Conservation (phyloP, 1,139 yeast genomes). For the Geotrichum bryndzae region DNA sequence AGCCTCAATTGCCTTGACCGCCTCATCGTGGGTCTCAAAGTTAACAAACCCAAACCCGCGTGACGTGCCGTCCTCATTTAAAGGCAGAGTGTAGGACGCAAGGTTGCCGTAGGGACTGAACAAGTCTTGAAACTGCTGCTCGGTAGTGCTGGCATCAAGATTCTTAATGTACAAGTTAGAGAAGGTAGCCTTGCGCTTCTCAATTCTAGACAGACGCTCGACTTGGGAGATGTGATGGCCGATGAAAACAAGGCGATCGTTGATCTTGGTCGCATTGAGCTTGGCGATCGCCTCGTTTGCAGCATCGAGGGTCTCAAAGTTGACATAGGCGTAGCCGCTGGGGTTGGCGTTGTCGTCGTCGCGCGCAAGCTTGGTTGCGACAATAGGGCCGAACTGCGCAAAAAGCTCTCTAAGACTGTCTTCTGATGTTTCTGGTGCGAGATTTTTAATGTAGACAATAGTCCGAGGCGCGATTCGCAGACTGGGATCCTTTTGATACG, state of each 20-base stretch:
- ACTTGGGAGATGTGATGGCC: slow-evolving; percentile 80
- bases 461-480: slow-evolving; percentile 51
- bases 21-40: slow-evolving; percentile 71
- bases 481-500: slow-evolving; percentile 89
- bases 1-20: slow-evolving; percentile 73
- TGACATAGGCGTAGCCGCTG: slow-evolving; percentile 89
- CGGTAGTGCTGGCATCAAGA: slow-evolving; percentile 42
- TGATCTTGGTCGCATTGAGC: slow-evolving; percentile 81
- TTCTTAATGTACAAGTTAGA: slow-evolving; percentile 86
- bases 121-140: slow-evolving; percentile 13
- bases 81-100: slow-evolving; percentile 55
- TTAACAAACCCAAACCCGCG: slow-evolving; percentile 90
- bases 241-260: slow-evolving; percentile 81
- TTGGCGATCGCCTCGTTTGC: slow-evolving; percentile 84
- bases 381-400: slow-evolving; percentile 77
- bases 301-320: slow-evolving; percentile 71
- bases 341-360: slow-evolving; percentile 44
- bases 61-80: slow-evolving; percentile 74
- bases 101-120: slow-evolving; percentile 53
- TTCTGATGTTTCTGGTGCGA: slow-evolving; percentile 77
- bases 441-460: slow-evolving; percentile 82
- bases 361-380: slow-evolving; percentile 86
- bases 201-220: slow-evolving; percentile 80
- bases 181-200: slow-evolving; percentile 75
- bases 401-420: slow-evolving; percentile 77